Evolutionary conservation across 345 rosid species (phyloP).

Genomic region (Alliaria petiolata): DNA sequence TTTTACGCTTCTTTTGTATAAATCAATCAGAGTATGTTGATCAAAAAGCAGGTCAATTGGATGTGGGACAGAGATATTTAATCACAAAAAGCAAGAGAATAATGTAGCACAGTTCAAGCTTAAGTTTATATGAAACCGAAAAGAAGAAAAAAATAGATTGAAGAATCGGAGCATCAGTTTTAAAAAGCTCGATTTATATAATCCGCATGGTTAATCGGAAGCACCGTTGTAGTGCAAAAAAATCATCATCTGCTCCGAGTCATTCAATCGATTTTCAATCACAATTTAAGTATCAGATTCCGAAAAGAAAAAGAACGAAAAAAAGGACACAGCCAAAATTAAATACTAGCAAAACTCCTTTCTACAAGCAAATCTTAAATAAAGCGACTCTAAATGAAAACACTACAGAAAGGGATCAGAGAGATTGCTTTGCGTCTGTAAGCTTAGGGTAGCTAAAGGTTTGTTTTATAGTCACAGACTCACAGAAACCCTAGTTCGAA

Average conservation of each 20-base stretch:
- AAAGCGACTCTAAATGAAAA: neutral
- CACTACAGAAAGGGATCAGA: neutral
- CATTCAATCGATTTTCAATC: neutral
- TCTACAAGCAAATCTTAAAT: neutral
- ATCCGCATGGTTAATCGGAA: conserved; percentile 39
- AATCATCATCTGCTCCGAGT: conserved; percentile 51
- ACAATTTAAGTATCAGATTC: neutral
- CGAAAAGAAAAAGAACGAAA: neutral
- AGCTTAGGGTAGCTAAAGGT: neutral
- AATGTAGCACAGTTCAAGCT: neutral
- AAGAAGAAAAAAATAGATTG: neutral
- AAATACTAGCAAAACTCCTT: neutral
- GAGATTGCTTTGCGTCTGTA: neutral
- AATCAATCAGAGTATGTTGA: no score
- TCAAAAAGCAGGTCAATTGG: no score
- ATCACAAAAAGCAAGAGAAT: neutral
- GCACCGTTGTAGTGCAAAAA: conserved; percentile 23
- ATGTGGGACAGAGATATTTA: no score
- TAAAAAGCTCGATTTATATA: conserved; percentile 61
- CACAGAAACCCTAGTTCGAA: conserved; percentile 15
- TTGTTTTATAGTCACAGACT: neutral
- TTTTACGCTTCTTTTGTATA: no score
- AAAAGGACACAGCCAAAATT: neutral
- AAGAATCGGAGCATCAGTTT: conserved; percentile 47
- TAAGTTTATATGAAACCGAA: neutral